A percentile compares a stretch with the other conserved stretches of the same genome.
phyloP scores from a whole-genome alignment of 225 moss, liverwort and hornwort genomes.

The Polytrichum commune region DNA sequence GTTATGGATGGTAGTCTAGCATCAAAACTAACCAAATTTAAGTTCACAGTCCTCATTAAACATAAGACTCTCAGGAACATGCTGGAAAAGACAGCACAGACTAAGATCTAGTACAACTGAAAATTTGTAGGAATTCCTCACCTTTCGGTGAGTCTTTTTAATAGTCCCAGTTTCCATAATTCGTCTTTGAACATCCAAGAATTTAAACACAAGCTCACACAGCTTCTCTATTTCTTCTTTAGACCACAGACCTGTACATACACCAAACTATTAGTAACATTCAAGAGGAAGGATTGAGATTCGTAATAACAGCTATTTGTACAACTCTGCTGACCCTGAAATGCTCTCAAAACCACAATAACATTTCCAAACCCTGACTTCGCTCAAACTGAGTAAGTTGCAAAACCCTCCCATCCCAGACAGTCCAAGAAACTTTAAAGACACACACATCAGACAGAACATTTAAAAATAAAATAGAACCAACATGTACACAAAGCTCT shows the following conservation, averaged over 20 bases:
- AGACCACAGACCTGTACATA: conserved; percentile 34
- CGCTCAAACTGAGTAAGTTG: no score
- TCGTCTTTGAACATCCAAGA: conserved; percentile 37
- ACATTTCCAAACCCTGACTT: no score
- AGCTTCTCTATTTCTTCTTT: conserved; percentile 41
- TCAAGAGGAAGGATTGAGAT: background rate
- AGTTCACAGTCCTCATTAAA: background rate
- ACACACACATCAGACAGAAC: no score
- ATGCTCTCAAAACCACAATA: background rate
- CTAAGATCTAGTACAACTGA: background rate
- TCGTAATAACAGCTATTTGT: no score
- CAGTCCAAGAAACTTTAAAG: no score
- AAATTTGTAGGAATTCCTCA: conserved; percentile 10
- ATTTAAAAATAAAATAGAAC: no score
- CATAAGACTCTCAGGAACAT: background rate
- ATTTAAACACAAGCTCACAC: conserved; percentile 39
- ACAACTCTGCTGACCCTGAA: no score
- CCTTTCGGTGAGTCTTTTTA: conserved; percentile 18
- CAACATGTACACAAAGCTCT: background rate
- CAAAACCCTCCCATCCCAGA: no score
- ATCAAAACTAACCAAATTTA: background rate
- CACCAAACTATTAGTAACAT: conserved; percentile 12
- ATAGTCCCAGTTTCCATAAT: conserved; percentile 20
- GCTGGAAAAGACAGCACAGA: background rate
- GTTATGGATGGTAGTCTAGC: background rate